Base-by-base conservation (phyloP, 345 rosid genomes). In the Dovyalis caffra region DNA sequence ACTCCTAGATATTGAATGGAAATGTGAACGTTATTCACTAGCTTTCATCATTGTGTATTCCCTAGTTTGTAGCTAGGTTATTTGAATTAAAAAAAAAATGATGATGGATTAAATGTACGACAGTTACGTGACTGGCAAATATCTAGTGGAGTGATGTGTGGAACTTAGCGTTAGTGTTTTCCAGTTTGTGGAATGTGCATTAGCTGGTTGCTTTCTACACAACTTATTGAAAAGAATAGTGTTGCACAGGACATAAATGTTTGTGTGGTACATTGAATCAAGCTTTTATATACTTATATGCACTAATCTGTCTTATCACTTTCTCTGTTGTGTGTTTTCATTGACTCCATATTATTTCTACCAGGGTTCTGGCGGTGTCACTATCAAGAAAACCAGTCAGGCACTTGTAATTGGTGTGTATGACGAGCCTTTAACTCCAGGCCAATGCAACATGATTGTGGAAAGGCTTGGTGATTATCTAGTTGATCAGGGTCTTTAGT, bases 361-460 rank as follows among this genome's bases (percentile, higher is more conserved):
- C 21, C 62, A 73, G 76, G 76, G 76, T 31, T 64, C 69, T 23
- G 69, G 76, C 21, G 76, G 76, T 31, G 62, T 32, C 15, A 73
- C 76, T 0, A 23, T 73, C 45, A 73, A 73, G 69, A 73, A 73
- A 62, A 73, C 76, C 32, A 60, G 20, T 25, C 79, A 69, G 78
- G 92, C 96, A 7, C 63, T 94, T 58, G 62, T 94, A 38, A 73
- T 94, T 60, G 98, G 98, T 18, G 83, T 92, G 68, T 90, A 94
- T 29, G 92, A 90, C 11, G 93, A 92, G 79, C 98, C 98, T 23
- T 73, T 92, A 88, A 68, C 95, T 70, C 92, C 94, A 6, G 92
- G 94, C 31, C 98, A 89, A 77, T 94, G 98, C 92, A 92, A 94
- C 81, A 85, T 89, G 92, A 78, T 92, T 6, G 95, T 94, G 2